Percentiles rank a stretch among this genome's conserved stretches.
phyloP scores from a whole-genome alignment of 164 flowering plant species.

The Protea cynaroides region DNA sequence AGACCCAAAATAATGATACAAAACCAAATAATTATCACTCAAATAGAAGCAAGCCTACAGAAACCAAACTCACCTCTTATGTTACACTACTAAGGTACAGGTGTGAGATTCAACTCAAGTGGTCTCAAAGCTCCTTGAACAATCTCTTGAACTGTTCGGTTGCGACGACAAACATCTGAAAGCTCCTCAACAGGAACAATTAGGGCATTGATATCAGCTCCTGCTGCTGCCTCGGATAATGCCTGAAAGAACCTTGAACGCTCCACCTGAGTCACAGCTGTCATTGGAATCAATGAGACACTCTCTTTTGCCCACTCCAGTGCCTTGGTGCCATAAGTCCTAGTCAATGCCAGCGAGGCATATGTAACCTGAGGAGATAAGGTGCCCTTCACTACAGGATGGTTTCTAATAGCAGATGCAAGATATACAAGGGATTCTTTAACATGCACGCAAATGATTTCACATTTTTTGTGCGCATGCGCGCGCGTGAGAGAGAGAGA shows the following conservation, averaged over 20 bases:
- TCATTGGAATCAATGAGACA: slow-evolving; percentile 57
- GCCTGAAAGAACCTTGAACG: slow-evolving; percentile 68
- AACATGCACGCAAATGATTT: background rate
- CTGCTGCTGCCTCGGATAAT: slow-evolving; percentile 67
- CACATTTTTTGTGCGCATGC: too few species aligned
- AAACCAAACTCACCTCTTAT: slow-evolving; percentile 20
- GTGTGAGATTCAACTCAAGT: slow-evolving; percentile 51
- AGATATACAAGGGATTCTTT: background rate
- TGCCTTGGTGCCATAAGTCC: slow-evolving; percentile 56
- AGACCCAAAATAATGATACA: slow-evolving; percentile 17
- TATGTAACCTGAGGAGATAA: slow-evolving; percentile 53
- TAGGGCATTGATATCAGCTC: slow-evolving; percentile 42
- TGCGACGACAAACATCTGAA: slow-evolving; percentile 88
- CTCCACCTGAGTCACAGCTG: slow-evolving; percentile 78
- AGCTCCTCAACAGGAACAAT: slow-evolving; percentile 68
- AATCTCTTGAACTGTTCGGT: slow-evolving; percentile 86
- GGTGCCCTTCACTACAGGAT: background rate
- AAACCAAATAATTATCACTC: slow-evolving; percentile 3
- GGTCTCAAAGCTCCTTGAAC: slow-evolving; percentile 93
- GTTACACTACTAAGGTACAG: slow-evolving; percentile 39
- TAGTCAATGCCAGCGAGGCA: slow-evolving; percentile 56
- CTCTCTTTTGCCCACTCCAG: slow-evolving; percentile 80
- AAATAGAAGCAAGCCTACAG: slow-evolving; percentile 9
- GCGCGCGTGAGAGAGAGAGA: too few species aligned
- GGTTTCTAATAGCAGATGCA: background rate